Evolutionary conservation across 148 eudicot species (phyloP), one percentile per base, ranked within the genome.

Genomic region (Vaccinium darrowii): DNA sequence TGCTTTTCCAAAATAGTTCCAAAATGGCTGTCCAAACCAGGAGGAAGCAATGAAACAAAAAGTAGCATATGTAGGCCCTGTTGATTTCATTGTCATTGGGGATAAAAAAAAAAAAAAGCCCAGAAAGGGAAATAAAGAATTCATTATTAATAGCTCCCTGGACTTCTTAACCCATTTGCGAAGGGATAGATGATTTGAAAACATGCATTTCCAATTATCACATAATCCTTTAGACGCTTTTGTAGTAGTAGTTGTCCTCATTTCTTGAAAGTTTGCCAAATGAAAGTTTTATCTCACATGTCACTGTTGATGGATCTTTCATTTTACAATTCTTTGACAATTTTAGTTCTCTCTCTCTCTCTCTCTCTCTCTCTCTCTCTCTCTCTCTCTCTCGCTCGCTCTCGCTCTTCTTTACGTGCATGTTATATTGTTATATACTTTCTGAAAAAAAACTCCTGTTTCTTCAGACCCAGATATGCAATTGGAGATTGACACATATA

Each of bases 381-480:
- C 57, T 39, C 58, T 54, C 58, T 54, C 57, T 53, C 57, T 53
- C 56, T 53, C 56, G 21, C 63, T 60, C 67, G 21, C 27, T 63
- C 25, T 9, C 50, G 25, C 25, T 50, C 16, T 8, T 81, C 16
- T 43, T 30, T 23, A 51, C 47, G 47, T 53, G 36, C 50, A 72
- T 80, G n/a, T 78, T 57, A 25, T 65, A 69, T 53, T 84, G 43
- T 43, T 10, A 81, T 67, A 81, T 76, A 47, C 67, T 75, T 86
- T 73, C 54, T 30, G 47, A 43, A 4, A 81, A 78, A 76, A 14
- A 78, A 78, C 56, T 82, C 60, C 80, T 77, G 65, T 51, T 84
- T 81, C 86, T 84, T 84, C 90, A 96, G 99, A 94, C 86, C 93
- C 92, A 87, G 98, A 93, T 56, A 96, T 96, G 98, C 95, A 94